Evolutionary conservation across 164 flowering plant species (phyloP), one percentile per base, ranked within the genome.

Genomic region (Pachysandra terminalis): DNA sequence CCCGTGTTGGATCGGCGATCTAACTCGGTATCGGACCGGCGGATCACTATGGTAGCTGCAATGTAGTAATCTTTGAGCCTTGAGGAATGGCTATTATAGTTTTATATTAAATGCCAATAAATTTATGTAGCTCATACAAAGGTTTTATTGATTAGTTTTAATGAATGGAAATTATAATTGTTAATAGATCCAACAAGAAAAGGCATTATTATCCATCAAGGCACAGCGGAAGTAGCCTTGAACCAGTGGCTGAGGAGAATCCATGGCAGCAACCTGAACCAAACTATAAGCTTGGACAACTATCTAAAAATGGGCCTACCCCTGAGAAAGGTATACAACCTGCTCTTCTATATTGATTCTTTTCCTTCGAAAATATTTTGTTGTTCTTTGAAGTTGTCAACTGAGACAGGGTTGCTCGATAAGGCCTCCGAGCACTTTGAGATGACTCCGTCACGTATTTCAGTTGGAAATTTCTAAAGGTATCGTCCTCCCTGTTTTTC

Each of bases 161-260:
- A 64, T 49, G 24, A 24, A 59, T 37, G 63, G 16, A 55, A 41
- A 19, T 23, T 14, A 55, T 56, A 37, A 37, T 19, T 67, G 10
- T 74, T 61, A 28, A 75, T 80, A 85, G 87, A 72, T 80, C 80
- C 58, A 81, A 75, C 83, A 80, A 61, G 70, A 83, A 78, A 74
- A 75, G 86, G 75, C 79, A 77, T 24, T 66, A 72, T 54, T 82
- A 92, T 58, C 78, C 91, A 61, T 80, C 88, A 22, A 78, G 77
- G 71, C 79, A 76, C 59, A 81, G 84, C 68, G 73, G 80, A 16
- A 71, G 73, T 56, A 66, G 85, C 70, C 94, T 92, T 68, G 85
- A 87, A 60, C 81, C 96, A 28, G 90, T 92, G 51, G 83, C 78
- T 5, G 97, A 91, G 79, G 93, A 87, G 67, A 63, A 61, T 51